phyloP scores from a whole-genome alignment of 441 rosid genomes.

The Brassica hybrid region DNA sequence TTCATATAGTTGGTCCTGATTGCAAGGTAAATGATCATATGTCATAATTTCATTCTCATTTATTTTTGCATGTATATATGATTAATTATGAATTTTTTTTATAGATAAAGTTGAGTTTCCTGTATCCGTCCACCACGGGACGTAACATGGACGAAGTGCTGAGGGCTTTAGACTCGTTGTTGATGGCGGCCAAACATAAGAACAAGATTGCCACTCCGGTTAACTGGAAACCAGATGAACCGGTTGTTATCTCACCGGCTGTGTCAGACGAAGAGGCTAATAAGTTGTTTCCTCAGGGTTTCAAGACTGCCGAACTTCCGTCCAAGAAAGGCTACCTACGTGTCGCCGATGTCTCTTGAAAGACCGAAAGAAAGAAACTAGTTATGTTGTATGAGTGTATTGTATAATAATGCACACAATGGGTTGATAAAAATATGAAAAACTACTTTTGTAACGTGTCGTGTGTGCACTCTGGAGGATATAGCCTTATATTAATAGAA shows the following conservation, averaged over 20 bases:
- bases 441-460: slow-evolving; percentile 8
- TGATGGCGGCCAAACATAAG: slow-evolving; percentile 53
- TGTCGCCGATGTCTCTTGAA: slow-evolving; percentile 44
- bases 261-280: slow-evolving; percentile 68
- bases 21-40: slow-evolving; percentile 48
- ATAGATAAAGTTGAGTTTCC: slow-evolving; percentile 75
- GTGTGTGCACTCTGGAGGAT: background rate
- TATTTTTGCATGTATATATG: background rate
- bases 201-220: slow-evolving; percentile 73
- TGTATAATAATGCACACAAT: background rate
- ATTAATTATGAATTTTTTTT: background rate
- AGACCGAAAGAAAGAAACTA: background rate
- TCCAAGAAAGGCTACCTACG: slow-evolving; percentile 71
- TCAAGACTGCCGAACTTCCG: slow-evolving; percentile 61
- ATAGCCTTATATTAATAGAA: background rate
- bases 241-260: slow-evolving; percentile 64
- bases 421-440: background rate
- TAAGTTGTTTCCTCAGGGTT: slow-evolving; percentile 67
- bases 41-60: background rate
- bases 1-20: slow-evolving; percentile 73
- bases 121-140: slow-evolving; percentile 77
- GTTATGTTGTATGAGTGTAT: background rate
- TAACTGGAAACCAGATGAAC: slow-evolving; percentile 81
- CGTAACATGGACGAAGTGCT: slow-evolving; percentile 85
- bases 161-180: slow-evolving; percentile 73